A percentile compares a stretch with the other conserved stretches of the same genome.
These are phyloP conservation scores for Anthoceros angustus DNA, from an alignment of 225 moss, liverwort and hornwort species.

Conservation along the genomic window DNA sequence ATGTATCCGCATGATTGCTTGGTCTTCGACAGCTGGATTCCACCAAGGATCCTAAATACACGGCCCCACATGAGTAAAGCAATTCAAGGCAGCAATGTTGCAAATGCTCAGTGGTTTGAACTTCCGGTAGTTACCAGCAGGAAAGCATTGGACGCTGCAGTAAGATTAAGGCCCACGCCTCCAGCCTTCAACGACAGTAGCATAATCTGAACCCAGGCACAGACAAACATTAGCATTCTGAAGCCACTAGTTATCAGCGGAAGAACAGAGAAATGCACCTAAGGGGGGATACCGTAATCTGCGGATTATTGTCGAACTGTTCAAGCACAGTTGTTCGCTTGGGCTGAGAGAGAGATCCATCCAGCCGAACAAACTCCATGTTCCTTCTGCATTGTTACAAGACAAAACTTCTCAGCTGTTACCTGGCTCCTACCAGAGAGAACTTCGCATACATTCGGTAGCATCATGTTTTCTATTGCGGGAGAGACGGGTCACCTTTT, in stretches of 20 bases:
- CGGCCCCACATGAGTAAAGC: neutral
- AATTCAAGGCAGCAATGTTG: neutral
- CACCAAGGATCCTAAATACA: constrained; percentile 72
- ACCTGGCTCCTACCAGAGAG: too few relatives aligned
- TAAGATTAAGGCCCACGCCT: constrained; percentile 78
- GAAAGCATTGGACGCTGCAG: constrained; percentile 78
- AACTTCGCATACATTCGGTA: too few relatives aligned
- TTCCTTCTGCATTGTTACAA: constrained; percentile 26
- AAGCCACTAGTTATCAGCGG: neutral
- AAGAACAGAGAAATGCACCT: neutral
- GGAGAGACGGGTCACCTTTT: constrained; percentile 20
- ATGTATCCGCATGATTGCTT: constrained; percentile 90
- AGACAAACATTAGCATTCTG: too few relatives aligned
- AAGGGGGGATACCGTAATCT: constrained; percentile 32
- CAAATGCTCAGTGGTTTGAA: neutral
- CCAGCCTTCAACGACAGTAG: constrained; percentile 80
- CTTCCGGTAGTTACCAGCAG: constrained; percentile 36
- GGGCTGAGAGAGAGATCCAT: constrained; percentile 70
- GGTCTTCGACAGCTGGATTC: constrained; percentile 95
- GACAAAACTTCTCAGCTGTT: too few relatives aligned
- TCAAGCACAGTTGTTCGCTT: constrained; percentile 65
- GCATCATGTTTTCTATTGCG: too few relatives aligned
- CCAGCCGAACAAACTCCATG: constrained; percentile 46
- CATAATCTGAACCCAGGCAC: constrained; percentile 47
- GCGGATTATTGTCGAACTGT: constrained; percentile 45